Evolutionary conservation across 768 basidiomycete genomes (phyloP).

Genomic region (Boletales sp.): DNA sequence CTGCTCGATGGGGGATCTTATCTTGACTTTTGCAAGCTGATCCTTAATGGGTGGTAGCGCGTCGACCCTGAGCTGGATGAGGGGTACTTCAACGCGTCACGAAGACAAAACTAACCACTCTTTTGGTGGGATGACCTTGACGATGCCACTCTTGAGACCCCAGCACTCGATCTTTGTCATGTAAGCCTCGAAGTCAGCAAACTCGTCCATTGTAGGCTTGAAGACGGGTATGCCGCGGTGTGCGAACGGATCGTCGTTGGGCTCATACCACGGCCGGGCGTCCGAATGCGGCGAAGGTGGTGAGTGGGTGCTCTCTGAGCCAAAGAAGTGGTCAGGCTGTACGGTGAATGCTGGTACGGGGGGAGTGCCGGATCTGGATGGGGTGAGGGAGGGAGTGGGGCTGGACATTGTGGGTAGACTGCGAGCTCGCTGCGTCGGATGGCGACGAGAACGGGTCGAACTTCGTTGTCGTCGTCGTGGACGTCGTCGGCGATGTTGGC

Average conservation of each 20-base stretch:
- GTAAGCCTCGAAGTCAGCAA: constrained; percentile 87
- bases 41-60: constrained; percentile 66
- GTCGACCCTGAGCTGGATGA: constrained; percentile 50
- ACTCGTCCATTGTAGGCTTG: constrained; percentile 90
- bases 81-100: constrained; percentile 13
- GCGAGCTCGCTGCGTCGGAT: no score
- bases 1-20: constrained; percentile 91
- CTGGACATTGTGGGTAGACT: constrained; percentile 20
- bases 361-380: constrained; percentile 48
- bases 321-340: constrained; percentile 86
- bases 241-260: constrained; percentile 76
- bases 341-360: constrained; percentile 42
- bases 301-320: constrained; percentile 40
- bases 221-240: constrained; percentile 95
- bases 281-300: constrained; percentile 64
- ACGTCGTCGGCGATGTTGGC: constrained; percentile 9
- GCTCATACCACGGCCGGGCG: constrained; percentile 65
- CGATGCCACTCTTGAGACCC: constrained; percentile 88
- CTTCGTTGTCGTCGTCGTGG: constrained; percentile 1
- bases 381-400: constrained; percentile 32
- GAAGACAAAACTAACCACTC: constrained; percentile 67
- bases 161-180: constrained; percentile 85
- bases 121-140: constrained; percentile 92
- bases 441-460: no score
- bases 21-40: constrained; percentile 72